A percentile compares a stretch with the other conserved stretches of the same genome.
Evolutionary conservation across 495 filamentous ascomycete species (phyloP).

Genomic region (Cairneyella variabilis): DNA sequence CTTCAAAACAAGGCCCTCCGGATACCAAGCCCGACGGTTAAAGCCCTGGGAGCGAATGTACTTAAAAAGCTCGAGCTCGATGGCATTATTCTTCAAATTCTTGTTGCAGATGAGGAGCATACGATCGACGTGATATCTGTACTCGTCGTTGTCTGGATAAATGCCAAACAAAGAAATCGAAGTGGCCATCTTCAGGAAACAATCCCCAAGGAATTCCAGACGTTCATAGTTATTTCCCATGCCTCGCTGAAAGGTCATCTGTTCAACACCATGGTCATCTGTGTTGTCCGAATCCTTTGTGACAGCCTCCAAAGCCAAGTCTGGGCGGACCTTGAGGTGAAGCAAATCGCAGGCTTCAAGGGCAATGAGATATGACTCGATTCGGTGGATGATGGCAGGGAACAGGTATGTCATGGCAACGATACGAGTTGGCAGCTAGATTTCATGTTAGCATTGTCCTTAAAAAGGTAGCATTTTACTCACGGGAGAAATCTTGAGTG

Average conservation of each 20-base stretch:
- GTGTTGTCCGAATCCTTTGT: conserved; percentile 95
- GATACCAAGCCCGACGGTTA: conserved; percentile 77
- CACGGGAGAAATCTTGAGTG: conserved; percentile 70
- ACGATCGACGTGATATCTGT: conserved; percentile 81
- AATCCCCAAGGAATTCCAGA: conserved; percentile 90
- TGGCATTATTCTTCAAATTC: conserved; percentile 76
- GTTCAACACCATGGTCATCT: conserved; percentile 66
- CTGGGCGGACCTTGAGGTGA: conserved; percentile 55
- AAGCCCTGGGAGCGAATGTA: conserved; percentile 83
- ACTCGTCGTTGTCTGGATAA: conserved; percentile 77
- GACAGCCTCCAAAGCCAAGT: conserved; percentile 79
- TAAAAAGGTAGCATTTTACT: conserved; percentile 28
- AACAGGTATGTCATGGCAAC: conserved; percentile 68
- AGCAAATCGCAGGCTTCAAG: conserved; percentile 64
- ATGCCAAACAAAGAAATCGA: conserved; percentile 76
- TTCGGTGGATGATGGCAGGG: conserved; percentile 76
- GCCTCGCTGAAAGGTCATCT: conserved; percentile 73
- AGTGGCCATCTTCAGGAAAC: conserved; percentile 93
- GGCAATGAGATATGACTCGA: conserved; percentile 80
- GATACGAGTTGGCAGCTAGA: conserved; percentile 58
- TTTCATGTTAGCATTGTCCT: not conserved
- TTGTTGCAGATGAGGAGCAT: conserved; percentile 93
- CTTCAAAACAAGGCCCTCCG: conserved; percentile 60
- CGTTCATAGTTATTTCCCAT: conserved; percentile 98
- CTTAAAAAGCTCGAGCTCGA: conserved; percentile 62